Percentiles rank a stretch among this genome's conserved stretches.
Conservation (phyloP, 2,329 filamentous ascomycete species). For the Onygenales sp. region DNA sequence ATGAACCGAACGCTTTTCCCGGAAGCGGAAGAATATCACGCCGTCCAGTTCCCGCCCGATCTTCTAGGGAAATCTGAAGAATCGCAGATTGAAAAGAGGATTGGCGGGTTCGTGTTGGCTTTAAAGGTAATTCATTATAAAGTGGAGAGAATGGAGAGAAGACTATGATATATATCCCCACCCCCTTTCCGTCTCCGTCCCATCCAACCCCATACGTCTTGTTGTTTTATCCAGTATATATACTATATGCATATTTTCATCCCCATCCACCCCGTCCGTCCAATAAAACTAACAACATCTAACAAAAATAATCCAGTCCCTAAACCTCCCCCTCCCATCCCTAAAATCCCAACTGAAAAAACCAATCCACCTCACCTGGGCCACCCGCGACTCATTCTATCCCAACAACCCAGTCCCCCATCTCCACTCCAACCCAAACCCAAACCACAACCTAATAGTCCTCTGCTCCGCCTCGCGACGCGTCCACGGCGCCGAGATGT, state of each 20-base stretch:
- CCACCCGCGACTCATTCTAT: slow-evolving; percentile 56
- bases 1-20: slow-evolving; percentile 74
- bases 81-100: slow-evolving; percentile 59
- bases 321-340: slow-evolving; percentile 50
- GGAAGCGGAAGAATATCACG: slow-evolving; percentile 35
- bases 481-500: slow-evolving; percentile 58
- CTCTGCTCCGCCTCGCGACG: slow-evolving; percentile 77
- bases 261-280: neutral
- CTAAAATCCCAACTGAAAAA: slow-evolving; percentile 53
- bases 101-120: slow-evolving; percentile 48
- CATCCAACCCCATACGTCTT: neutral
- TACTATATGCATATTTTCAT: neutral
- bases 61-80: slow-evolving; percentile 67
- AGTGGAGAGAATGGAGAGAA: no score
- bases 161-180: no score
- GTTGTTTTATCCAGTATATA: neutral
- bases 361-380: slow-evolving; percentile 70
- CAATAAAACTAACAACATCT: neutral
- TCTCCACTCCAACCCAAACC: slow-evolving; percentile 29
- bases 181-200: no score
- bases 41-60: slow-evolving; percentile 61
- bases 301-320: slow-evolving; percentile 37
- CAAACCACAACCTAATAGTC: slow-evolving; percentile 53
- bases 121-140: slow-evolving; percentile 29
- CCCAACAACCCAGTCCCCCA: slow-evolving; percentile 32